Conservation (phyloP, 345 rosid genomes). For the Acer negundo region DNA sequence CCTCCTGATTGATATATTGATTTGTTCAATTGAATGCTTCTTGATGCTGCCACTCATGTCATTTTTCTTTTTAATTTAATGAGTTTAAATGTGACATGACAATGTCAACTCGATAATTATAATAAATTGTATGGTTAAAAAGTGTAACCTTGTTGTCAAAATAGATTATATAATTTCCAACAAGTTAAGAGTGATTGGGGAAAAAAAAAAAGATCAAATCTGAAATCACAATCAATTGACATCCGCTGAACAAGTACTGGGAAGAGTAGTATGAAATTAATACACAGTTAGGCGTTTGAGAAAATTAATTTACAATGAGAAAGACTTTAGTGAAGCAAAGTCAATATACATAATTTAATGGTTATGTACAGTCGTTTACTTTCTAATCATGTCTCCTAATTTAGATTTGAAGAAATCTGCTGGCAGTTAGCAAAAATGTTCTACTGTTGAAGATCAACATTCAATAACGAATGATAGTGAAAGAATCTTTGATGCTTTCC, state of each 20-base stretch:
- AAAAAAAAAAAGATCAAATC: neutral
- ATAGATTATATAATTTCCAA: neutral
- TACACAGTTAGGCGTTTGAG: too few species aligned
- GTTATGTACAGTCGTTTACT: neutral
- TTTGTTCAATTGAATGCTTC: too few species aligned
- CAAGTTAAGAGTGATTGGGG: neutral
- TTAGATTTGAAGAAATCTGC: conserved; percentile 1
- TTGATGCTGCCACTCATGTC: too few species aligned
- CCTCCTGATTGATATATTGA: too few species aligned
- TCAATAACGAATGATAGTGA: neutral
- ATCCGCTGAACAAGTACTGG: neutral
- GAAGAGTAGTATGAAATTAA: neutral
- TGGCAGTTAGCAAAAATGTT: neutral
- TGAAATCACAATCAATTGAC: neutral
- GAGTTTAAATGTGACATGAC: too few species aligned
- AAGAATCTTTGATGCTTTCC: conserved; percentile 21
- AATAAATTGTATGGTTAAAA: too few species aligned
- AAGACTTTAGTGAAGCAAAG: neutral
- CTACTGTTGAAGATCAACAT: neutral
- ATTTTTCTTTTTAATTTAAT: too few species aligned
- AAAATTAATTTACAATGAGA: neutral
- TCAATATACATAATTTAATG: neutral
- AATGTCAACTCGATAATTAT: too few species aligned
- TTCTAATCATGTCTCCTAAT: too few species aligned
- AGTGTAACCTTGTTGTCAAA: too few species aligned